phyloP scores from a whole-genome alignment of 768 basidiomycete species.

The Podaxis mareebaensis region DNA sequence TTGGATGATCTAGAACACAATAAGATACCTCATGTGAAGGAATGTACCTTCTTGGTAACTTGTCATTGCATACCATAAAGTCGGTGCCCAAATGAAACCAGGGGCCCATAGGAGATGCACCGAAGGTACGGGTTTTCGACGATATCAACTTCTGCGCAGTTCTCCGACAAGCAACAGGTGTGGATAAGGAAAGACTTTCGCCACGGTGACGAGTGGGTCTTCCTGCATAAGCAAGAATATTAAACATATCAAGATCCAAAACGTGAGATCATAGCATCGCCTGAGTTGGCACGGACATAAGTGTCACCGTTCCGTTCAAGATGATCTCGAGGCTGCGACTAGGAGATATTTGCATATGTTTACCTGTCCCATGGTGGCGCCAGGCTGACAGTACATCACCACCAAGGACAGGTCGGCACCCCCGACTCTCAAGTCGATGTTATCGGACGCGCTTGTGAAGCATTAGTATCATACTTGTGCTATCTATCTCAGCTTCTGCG shows the following conservation, averaged over 20 bases:
- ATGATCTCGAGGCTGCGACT: not conserved
- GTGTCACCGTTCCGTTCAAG: no score
- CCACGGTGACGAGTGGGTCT: not conserved
- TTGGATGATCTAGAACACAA: not conserved
- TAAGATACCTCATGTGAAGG: not conserved
- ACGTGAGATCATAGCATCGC: not conserved
- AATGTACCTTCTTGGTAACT: not conserved
- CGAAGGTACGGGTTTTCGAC: not conserved
- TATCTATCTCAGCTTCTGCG: not conserved
- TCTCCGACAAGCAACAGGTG: not conserved
- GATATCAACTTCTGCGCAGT: slow-evolving; percentile 7
- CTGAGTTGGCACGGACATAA: not conserved
- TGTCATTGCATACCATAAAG: not conserved
- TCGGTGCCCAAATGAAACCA: not conserved
- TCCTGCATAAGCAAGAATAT: not conserved
- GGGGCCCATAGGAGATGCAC: not conserved
- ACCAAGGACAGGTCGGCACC: not conserved
- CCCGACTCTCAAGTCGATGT: no score
- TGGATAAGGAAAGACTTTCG: not conserved
- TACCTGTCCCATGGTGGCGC: not conserved
- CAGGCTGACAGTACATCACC: not conserved
- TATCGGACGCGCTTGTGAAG: not conserved
- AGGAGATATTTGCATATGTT: not conserved
- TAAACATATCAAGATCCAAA: not conserved
- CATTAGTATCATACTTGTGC: not conserved